Evolutionary conservation across 345 rosid genomes (phyloP), one percentile per base, ranked within the genome.

Genomic region (Adansonia digitata): DNA sequence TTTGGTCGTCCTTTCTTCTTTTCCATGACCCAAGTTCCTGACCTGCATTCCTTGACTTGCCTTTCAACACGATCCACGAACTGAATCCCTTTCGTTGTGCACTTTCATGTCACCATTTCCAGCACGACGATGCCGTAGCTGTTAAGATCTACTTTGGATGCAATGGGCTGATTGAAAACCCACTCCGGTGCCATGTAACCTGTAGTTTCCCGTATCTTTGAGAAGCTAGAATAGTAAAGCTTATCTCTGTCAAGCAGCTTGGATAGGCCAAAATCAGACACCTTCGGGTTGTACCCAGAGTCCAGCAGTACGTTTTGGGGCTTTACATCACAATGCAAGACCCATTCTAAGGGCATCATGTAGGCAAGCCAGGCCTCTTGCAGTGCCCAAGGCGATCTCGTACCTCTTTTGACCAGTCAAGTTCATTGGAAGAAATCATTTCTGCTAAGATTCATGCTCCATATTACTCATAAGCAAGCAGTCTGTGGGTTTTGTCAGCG

Each of bases 121-220:
- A 85, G 39, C 11, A 85, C 18, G 11, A 83, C 88, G 5, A 83
- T 73, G 9, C 80, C 88, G 42, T 74, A 85, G 71, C 85, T 83
- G 2, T 85, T 83, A 20, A 85, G 75, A 40, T 83, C 88, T 0
- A 78, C 86, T 66, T 85, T 85, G n/a, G 82, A 75, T 7, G 88
- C 81, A 52, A 83, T 74, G 11, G 80, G 75, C 2, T 14, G 55
- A 27, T 77, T 73, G 49, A 53, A 77, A 7, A 75, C 69, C 82
- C 82, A 82, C 42, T 82, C 81, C 0, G 77, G 85, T 18, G 81
- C 83, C 77, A 80, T 46, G 79, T 80, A 82, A 3, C 85, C 85
- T 26, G 75, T 35, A 0, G 83, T 79, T 29, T 83, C 85, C 74
- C 81, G 31, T 4, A 77, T 52, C 56, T 61, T 74, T 2, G 81